These are phyloP conservation scores for Solanum sparsipilum DNA, from an alignment of 257 asterid genomes.

Conservation along the genomic window DNA sequence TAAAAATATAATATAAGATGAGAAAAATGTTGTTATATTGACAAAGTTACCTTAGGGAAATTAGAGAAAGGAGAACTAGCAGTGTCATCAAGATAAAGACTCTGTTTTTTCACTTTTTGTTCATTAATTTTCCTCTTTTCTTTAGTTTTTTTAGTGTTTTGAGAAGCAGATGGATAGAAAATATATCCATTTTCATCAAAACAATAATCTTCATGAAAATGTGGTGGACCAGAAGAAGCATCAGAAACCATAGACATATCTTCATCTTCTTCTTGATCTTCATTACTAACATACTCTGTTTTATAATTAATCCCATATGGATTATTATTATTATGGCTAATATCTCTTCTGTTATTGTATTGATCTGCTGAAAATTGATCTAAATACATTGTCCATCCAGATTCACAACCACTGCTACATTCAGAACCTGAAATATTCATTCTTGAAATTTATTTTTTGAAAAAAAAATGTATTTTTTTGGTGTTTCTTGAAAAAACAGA, in stretches of 20 bases:
- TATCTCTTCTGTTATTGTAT: slow-evolving; percentile 12
- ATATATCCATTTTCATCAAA: slow-evolving; percentile 10
- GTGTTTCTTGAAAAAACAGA: neutral
- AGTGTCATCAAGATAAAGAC: slow-evolving; percentile 72
- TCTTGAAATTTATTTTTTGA: neutral
- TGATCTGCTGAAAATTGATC: slow-evolving; percentile 45
- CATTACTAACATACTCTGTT: slow-evolving; percentile 5
- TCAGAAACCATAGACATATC: slow-evolving; percentile 85
- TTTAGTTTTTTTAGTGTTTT: slow-evolving; percentile 8
- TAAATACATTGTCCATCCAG: slow-evolving; percentile 89
- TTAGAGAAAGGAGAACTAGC: slow-evolving; percentile 65
- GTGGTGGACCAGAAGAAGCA: slow-evolving; percentile 93
- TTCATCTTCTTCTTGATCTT: slow-evolving; percentile 29
- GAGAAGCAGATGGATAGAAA: slow-evolving; percentile 2
- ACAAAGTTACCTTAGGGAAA: slow-evolving; percentile 38
- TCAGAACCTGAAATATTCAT: slow-evolving; percentile 68
- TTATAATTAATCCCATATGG: neutral
- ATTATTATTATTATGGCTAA: neutral
- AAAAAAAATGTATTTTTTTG: neutral
- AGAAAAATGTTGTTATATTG: neutral
- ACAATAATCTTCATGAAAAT: slow-evolving; percentile 16
- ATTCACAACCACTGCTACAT: slow-evolving; percentile 73
- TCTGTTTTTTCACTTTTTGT: slow-evolving; percentile 4
- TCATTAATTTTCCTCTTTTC: slow-evolving; percentile 18
- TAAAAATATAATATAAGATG: neutral